Percentiles rank a stretch among this genome's conserved stretches.
phyloP scores from a whole-genome alignment of 805 yeast genomes.

The Barnettozyma vustinii region DNA sequence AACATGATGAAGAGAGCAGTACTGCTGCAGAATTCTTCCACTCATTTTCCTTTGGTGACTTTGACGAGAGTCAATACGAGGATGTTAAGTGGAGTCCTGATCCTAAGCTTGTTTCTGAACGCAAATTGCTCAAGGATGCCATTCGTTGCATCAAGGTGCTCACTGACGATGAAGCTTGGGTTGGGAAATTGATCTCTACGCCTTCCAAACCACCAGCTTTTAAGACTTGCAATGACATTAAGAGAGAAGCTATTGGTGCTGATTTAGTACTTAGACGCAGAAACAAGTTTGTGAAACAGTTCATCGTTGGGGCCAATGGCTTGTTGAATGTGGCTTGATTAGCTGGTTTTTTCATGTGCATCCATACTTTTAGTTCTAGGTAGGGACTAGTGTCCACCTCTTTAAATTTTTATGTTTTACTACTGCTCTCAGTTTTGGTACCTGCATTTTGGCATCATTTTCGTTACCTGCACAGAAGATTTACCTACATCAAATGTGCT shows the following conservation, averaged over 20 bases:
- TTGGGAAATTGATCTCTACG: constrained; percentile 36
- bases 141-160: constrained; percentile 53
- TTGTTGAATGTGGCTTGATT: constrained; percentile 4
- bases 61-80: constrained; percentile 15
- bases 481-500: background rate
- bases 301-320: constrained; percentile 11
- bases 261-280: constrained; percentile 2
- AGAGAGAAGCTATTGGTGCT: background rate
- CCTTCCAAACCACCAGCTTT: constrained; percentile 16
- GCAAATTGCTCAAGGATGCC: constrained; percentile 44
- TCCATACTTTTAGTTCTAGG: background rate
- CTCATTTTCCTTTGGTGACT: background rate
- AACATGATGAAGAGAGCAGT: constrained; percentile 18
- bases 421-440: background rate
- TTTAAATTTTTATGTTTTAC: background rate
- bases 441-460: background rate
- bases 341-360: background rate
- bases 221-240: constrained; percentile 5
- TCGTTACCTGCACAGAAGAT: background rate
- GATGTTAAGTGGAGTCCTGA: constrained; percentile 43
- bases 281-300: constrained; percentile 9
- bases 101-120: constrained; percentile 30
- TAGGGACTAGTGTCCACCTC: background rate
- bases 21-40: background rate
- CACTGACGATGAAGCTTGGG: constrained; percentile 48